Base-by-base conservation (phyloP, 1,284 basidiomycete species). In the Schizophyllum amplum region DNA sequence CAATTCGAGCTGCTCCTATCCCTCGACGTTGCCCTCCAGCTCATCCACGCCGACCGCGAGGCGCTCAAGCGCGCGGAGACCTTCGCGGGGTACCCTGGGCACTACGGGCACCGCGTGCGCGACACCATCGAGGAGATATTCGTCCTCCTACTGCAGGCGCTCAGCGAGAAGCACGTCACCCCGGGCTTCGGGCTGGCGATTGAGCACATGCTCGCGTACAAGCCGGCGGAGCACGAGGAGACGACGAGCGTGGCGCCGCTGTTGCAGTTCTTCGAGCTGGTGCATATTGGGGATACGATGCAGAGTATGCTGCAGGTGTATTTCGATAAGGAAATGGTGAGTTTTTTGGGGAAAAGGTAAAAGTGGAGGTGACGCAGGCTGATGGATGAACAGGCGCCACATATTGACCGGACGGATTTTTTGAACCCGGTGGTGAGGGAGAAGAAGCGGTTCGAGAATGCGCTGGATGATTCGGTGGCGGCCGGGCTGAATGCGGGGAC, bases 261-360 rank as follows among this genome's bases (percentile, higher is more conserved):
- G 1, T 75, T 98, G 50, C 94, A 98, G 70, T 99, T 99, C 72
- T 98, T 99, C 64, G 96, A 98, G 75, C 78, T 99, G 17, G 95
- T 97, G 0, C 96, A 99, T 73, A 79, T 98, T 17, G 97, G 94
- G 0, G 96, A 99, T 69, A 99, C 93, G 20, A 98, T 99, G 54
- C 92, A 95, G 72, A 92, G 90, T 24, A 97, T 99, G 86, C 85
- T 97, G 1, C 93, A 98, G 64, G 96, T 98, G 1, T 99, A 96
- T 71, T 99, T 95, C 67, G 94, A 98, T 67, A 95, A 95, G 68
- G 95, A 97, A 66, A 75, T 98, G 67, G 91, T 90, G 55, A 22
- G 71, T 68, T 13, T 24, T 20, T 27, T 24, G 51, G 42, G 27
- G 7, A 27, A 15, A 24, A 33, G 11, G 23, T 15, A 25, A 24